Conservation (phyloP, 345 rosid genomes). For the Erodium maritimum region DNA sequence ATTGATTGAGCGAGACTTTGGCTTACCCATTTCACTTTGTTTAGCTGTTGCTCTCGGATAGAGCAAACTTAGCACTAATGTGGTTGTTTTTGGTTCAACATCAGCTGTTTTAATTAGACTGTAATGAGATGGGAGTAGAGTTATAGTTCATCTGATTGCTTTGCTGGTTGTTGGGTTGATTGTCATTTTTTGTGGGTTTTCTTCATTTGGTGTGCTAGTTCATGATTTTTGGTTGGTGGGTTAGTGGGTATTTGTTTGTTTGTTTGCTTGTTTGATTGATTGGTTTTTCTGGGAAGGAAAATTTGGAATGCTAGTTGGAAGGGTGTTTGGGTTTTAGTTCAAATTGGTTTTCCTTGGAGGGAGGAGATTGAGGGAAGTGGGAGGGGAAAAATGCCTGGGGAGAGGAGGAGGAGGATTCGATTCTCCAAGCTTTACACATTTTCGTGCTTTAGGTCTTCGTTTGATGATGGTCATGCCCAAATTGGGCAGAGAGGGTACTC, state of each 20-base stretch:
- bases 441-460: constrained; percentile 32
- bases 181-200: neutral
- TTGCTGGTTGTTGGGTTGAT: neutral
- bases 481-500: constrained; percentile 68
- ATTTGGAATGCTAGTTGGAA: neutral
- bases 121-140: neutral
- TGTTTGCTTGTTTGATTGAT: neutral
- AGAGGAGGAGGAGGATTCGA: constrained; percentile 24
- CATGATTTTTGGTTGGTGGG: neutral
- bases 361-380: constrained; percentile 1
- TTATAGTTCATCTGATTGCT: neutral
- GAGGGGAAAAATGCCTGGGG: constrained; percentile 23
- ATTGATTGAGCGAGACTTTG: neutral
- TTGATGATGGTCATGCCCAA: constrained; percentile 37
- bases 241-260: constrained; percentile 6
- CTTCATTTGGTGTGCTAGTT: neutral
- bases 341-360: constrained; percentile 4
- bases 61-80: too few relatives aligned
- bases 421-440: constrained; percentile 58
- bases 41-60: too few relatives aligned
- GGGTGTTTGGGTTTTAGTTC: constrained; percentile 6
- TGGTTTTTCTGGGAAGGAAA: too few relatives aligned
- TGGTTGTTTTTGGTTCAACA: neutral
- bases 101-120: neutral
- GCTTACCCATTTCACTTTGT: neutral